Conservation (phyloP, 768 basidiomycete species). For the Floccularia luteovirens region DNA sequence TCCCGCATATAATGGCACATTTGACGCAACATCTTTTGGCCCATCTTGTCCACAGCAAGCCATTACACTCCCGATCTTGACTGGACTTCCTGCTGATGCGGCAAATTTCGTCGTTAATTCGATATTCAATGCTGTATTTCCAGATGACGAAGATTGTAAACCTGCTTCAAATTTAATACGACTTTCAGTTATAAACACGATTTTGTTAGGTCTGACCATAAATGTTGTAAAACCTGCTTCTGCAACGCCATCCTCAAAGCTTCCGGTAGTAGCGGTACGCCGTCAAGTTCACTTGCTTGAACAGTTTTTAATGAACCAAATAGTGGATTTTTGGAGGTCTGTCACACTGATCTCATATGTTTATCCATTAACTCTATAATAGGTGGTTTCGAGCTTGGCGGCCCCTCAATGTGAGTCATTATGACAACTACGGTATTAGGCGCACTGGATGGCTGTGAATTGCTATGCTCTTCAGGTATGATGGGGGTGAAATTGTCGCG, state of each 20-base stretch:
- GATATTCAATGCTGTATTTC: slow-evolving; percentile 15
- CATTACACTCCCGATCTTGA: slow-evolving; percentile 20
- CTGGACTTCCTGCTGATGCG: slow-evolving; percentile 18
- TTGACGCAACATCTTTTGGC: slow-evolving; percentile 31
- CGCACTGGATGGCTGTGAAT: background rate
- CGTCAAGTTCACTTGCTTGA: slow-evolving; percentile 3
- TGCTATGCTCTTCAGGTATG: slow-evolving; percentile 14
- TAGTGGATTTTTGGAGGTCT: slow-evolving; percentile 28
- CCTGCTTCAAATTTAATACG: slow-evolving; percentile 3
- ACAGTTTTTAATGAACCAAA: background rate
- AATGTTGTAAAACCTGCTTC: slow-evolving; percentile 31
- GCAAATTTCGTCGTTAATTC: slow-evolving; percentile 20
- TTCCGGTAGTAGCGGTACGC: slow-evolving; percentile 34
- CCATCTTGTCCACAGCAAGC: slow-evolving; percentile 41
- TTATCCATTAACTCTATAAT: background rate
- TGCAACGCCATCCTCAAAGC: slow-evolving; percentile 20
- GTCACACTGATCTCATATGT: background rate
- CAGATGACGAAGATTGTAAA: slow-evolving; percentile 36
- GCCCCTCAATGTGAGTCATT: slow-evolving; percentile 6
- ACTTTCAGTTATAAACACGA: background rate
- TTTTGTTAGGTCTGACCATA: slow-evolving; percentile 19
- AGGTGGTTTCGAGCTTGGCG: slow-evolving; percentile 22
- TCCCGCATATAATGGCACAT: slow-evolving; percentile 25
- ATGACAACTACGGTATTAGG: background rate
- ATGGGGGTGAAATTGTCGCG: slow-evolving; percentile 28